Evolutionary conservation across 1,139 yeast species (phyloP), one percentile per base, ranked within the genome.

Genomic region (Arxiozyma telluris): DNA sequence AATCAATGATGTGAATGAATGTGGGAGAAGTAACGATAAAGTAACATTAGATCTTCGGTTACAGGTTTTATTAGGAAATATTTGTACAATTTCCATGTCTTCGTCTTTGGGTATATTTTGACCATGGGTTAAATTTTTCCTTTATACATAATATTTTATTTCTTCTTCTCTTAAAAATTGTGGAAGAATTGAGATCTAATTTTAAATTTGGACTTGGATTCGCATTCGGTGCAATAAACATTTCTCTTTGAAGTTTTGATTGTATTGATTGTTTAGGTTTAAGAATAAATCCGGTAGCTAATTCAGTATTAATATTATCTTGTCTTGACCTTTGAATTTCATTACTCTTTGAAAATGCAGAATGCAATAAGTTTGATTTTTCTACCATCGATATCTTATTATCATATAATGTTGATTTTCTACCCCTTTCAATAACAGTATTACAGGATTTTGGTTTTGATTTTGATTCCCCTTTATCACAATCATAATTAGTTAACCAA

Each of bases 401-500:
- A 12, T 18, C 30, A 12, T 41, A 30, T 27, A n/a, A 21, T 25
- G 25, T 17, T 21, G 46, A 4, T 46, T 41, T 23, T 53, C 48
- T 61, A 9, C 25, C 41, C 20, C 22, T 20, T 4, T 42, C 47
- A 30, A 34, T 1, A 34, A 12, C n/a, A 34, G 8, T 34, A 34
- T 34, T 12, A 34, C 2, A 34, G 12, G 25, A 34, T 25, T 20
- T 23, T 23, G 34, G 12, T 17, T 12, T 15, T 23, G 25, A 44
- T 22, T 20, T 12, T 34, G 39, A 34, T 34, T 15, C 12, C 2
- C 12, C 12, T 15, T 34, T 34, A 20, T 55, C 56, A n/a, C 60
- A 56, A 46, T 58, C 59, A 50, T 57, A 58, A 9, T 52, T 47
- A 23, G 57, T 58, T 21, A 70, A 59, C 96, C 96, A 89, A 3